Base-by-base conservation (phyloP, 2,329 filamentous ascomycete species). In the Beauveria sp. region DNA sequence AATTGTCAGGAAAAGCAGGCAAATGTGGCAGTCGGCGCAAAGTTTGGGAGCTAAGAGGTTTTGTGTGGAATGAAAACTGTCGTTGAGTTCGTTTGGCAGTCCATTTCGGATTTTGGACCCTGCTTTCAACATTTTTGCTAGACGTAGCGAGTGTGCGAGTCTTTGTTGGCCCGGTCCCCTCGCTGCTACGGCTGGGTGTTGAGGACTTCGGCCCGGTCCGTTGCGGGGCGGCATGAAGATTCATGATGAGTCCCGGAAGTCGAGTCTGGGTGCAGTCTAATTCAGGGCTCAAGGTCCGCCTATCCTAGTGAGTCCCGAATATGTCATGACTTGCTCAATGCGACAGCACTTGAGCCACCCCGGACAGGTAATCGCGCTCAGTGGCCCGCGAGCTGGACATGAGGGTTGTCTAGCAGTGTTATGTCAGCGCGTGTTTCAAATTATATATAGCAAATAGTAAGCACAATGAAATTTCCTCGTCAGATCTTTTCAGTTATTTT, bases 401-500 rank as follows among this genome's bases (percentile, higher is more conserved):
- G 26, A 24, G 46, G 30, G 18, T 42, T 51, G 24, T 43, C 55
- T 58, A 42, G 26, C 3, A 30, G 9, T 12, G 5, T 42, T 9
- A 30, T 7, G 49, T 60, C 26, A 60, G 58, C 40, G 20, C 10
- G 20, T 43, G 26, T 38, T 40, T 22, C 16, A 3, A 8, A 5
- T 58, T 28, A n/a, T 14, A 42, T 43, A n/a, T 30, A 8, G 3
- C 24, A 49, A 22, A 5, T 9, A 49, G 20, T 12, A 28, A 47
- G 16, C n/a, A 55, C 6, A 28, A 16, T 42, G 40, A 40, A 10
- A 28, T 3, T 20, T 42, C 28, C 64, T 67, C 66, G 80, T 90
- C 87, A 89, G 87, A 82, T 89, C 86, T 90, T 89, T 89, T 88
- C 85, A 89, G 85, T 88, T 81, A 71, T 73, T 68, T 69, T 70